Evolutionary conservation across 768 basidiomycete species (phyloP).

Genomic region (Mycena vitilis): DNA sequence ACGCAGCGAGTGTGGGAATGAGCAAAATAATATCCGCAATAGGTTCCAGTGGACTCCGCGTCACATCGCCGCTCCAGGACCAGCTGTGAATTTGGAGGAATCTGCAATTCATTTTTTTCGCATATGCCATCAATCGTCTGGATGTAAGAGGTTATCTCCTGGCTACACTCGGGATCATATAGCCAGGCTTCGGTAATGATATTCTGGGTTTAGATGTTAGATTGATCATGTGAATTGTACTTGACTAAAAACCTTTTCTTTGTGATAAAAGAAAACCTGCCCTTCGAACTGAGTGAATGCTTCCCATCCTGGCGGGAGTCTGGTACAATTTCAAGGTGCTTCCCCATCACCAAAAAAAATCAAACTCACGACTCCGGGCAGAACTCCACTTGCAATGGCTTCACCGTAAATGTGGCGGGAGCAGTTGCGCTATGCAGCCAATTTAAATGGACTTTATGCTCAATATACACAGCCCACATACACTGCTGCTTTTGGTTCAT

Average conservation of each 20-base stretch:
- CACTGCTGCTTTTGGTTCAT: neutral
- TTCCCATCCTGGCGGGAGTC: constrained; percentile 42
- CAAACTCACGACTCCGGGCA: neutral
- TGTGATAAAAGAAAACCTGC: constrained; percentile 46
- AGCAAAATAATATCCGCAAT: constrained; percentile 19
- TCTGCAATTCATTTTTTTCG: neutral
- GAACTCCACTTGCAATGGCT: constrained; percentile 10
- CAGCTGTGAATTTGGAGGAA: constrained; percentile 8
- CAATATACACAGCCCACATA: neutral
- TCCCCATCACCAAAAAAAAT: no score
- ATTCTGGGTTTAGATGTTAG: neutral
- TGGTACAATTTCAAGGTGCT: neutral
- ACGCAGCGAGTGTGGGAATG: neutral
- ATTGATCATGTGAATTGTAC: no score
- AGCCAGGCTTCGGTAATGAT: constrained; percentile 17
- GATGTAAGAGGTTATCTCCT: constrained; percentile 4
- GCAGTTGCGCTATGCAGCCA: neutral
- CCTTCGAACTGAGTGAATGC: constrained; percentile 45
- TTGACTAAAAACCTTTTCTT: constrained; percentile 42
- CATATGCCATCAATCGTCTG: neutral
- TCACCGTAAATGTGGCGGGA: constrained; percentile 1
- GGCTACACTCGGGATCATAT: neutral
- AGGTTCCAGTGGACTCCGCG: neutral
- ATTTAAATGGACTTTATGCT: neutral
- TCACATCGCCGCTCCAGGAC: neutral